A percentile compares a stretch with the other conserved stretches of the same genome.
phyloP scores from a whole-genome alignment of 306 rosid genomes.

The Vigna unguiculata region DNA sequence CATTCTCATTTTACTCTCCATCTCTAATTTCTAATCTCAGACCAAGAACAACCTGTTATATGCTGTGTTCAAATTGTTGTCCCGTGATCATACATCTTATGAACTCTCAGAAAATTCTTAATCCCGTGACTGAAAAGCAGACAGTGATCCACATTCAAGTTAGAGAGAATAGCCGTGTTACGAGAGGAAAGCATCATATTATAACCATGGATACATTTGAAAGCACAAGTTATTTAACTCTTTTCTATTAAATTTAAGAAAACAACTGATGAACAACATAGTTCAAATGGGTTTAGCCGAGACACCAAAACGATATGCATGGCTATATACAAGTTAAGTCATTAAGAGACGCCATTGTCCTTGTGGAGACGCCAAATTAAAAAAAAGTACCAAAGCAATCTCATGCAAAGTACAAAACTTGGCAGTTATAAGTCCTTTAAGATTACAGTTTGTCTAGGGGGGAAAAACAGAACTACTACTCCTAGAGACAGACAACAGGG shows the following conservation, averaged over 20 bases:
- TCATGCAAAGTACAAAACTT: constrained; percentile 41
- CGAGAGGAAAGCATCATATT: neutral
- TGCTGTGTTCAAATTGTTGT: no score
- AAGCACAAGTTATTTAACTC: constrained; percentile 5
- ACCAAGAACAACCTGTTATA: no score
- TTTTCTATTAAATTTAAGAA: neutral
- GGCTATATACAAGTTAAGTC: constrained; percentile 53
- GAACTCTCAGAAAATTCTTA: neutral
- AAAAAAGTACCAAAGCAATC: constrained; percentile 38
- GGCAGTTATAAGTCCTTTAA: constrained; percentile 37
- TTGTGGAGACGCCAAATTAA: constrained; percentile 32
- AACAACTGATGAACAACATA: constrained; percentile 30
- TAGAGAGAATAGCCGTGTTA: neutral
- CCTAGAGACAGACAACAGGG: constrained; percentile 13
- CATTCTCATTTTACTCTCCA: no score
- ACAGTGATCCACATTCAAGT: neutral
- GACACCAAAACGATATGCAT: constrained; percentile 38
- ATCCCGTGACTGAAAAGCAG: neutral
- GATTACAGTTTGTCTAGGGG: neutral
- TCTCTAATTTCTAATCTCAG: no score
- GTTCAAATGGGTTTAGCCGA: constrained; percentile 29
- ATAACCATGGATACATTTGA: constrained; percentile 3
- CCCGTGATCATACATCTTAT: neutral
- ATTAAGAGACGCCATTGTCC: constrained; percentile 39
- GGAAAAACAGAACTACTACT: constrained; percentile 23